These are phyloP conservation scores for Tephrocybe sp. DNA, from an alignment of 768 basidiomycete species.

Conservation along the genomic window DNA sequence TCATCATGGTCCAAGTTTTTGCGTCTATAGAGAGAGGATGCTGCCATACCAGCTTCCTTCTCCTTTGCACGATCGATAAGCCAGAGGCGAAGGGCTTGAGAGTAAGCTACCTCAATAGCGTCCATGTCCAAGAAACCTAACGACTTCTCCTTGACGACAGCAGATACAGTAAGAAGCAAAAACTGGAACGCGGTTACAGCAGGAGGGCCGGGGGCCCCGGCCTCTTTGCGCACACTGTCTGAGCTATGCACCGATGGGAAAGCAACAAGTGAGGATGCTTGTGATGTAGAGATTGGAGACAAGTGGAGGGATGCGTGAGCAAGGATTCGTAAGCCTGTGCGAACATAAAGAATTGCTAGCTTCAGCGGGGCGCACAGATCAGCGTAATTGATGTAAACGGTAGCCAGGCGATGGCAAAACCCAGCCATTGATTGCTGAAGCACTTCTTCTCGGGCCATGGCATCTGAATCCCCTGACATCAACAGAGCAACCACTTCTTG, in stretches of 20 bases:
- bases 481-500: conserved; percentile 43
- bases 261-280: conserved; percentile 36
- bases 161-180: conserved; percentile 49
- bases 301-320: conserved; percentile 19
- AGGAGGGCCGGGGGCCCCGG: conserved; percentile 24
- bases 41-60: conserved; percentile 58
- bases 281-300: conserved; percentile 21
- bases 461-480: conserved; percentile 33
- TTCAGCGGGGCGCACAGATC: conserved; percentile 74
- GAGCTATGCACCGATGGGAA: conserved; percentile 58
- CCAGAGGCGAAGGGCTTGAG: conserved; percentile 81
- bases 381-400: conserved; percentile 64
- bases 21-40: conserved; percentile 76
- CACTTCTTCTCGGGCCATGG: conserved; percentile 59
- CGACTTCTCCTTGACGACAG: conserved; percentile 43
- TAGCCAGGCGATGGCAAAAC: conserved; percentile 71
- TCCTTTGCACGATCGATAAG: conserved; percentile 73
- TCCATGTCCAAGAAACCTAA: conserved; percentile 37
- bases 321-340: conserved; percentile 68
- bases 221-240: conserved; percentile 29
- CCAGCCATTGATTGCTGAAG: conserved; percentile 78
- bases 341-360: conserved; percentile 62
- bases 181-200: conserved; percentile 36
- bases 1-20: conserved; percentile 53
- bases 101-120: conserved; percentile 54